These are phyloP conservation scores for Exserohilum turcica DNA, from an alignment of 2,329 filamentous ascomycete species.

Conservation along the genomic window DNA sequence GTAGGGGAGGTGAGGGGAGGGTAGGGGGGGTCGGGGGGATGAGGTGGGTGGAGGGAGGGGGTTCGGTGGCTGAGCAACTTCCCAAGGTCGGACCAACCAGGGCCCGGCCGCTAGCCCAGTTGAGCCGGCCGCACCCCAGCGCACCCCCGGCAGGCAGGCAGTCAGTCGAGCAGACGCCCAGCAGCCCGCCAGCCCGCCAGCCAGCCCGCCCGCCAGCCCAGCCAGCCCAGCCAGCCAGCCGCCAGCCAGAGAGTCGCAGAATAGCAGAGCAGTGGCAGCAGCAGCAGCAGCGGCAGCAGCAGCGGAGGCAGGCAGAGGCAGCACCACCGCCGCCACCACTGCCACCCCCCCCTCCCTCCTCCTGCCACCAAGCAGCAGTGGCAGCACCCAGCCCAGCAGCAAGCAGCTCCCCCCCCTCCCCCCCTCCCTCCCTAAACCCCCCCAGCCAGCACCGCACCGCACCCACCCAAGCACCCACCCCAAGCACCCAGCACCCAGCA, in stretches of 20 bases:
- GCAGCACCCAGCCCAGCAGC: too few relatives aligned
- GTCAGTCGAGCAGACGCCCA: not conserved
- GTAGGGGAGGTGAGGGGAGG: not conserved
- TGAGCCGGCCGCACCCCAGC: not conserved
- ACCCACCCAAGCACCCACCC: not conserved
- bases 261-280: too few relatives aligned
- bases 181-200: not conserved
- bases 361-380: too few relatives aligned
- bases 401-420: too few relatives aligned
- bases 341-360: too few relatives aligned
- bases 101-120: slow-evolving; percentile 7
- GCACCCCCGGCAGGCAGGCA: too few relatives aligned
- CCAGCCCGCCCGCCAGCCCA: not conserved
- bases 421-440: too few relatives aligned
- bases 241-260: too few relatives aligned
- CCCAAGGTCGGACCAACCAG: slow-evolving; percentile 11
- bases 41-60: not conserved
- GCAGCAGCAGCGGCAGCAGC: too few relatives aligned
- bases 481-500: not conserved
- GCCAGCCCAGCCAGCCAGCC: not conserved
- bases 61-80: slow-evolving; percentile 16
- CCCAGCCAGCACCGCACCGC: not conserved
- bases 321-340: too few relatives aligned
- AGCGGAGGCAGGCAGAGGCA: too few relatives aligned
- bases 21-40: not conserved